Conservation (phyloP, 257 asterid genomes). For the Buddleja alternifolia region DNA sequence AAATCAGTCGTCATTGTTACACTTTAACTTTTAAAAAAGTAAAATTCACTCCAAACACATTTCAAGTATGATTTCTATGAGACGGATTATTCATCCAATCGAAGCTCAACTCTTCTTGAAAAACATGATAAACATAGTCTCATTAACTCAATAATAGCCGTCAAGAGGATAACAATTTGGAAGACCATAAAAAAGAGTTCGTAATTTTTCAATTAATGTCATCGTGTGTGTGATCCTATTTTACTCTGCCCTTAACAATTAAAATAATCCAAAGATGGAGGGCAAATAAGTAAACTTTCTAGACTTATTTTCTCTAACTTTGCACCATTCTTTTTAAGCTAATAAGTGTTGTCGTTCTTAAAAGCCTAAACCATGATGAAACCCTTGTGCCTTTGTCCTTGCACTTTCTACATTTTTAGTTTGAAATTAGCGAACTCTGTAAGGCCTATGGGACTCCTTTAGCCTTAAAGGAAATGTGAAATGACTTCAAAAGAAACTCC, state of each 20-base stretch:
- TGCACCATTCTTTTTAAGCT: slow-evolving; percentile 23
- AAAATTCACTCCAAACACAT: no score
- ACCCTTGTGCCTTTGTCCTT: slow-evolving; percentile 36
- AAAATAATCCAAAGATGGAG: not conserved
- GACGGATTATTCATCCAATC: no score
- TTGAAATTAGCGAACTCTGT: slow-evolving; percentile 27
- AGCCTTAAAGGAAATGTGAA: slow-evolving; percentile 35
- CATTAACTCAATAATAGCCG: not conserved
- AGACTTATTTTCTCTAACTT: slow-evolving; percentile 27
- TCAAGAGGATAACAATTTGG: no score
- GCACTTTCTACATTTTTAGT: slow-evolving; percentile 21
- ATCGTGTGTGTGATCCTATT: not conserved
- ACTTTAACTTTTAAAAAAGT: no score
- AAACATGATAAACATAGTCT: no score
- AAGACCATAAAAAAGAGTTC: no score
- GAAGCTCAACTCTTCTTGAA: no score
- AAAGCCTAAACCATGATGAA: slow-evolving; percentile 47
- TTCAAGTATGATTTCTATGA: no score
- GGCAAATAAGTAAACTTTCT: not conserved
- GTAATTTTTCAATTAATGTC: not conserved
- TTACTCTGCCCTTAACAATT: no score
- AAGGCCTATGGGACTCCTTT: slow-evolving; percentile 24
- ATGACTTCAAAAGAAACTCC: slow-evolving; percentile 26
- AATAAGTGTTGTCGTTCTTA: slow-evolving; percentile 35
- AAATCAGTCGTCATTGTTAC: no score